These are phyloP conservation scores for Brettanomyces naardenensis DNA, from an alignment of 805 yeast genomes.

Conservation along the genomic window DNA sequence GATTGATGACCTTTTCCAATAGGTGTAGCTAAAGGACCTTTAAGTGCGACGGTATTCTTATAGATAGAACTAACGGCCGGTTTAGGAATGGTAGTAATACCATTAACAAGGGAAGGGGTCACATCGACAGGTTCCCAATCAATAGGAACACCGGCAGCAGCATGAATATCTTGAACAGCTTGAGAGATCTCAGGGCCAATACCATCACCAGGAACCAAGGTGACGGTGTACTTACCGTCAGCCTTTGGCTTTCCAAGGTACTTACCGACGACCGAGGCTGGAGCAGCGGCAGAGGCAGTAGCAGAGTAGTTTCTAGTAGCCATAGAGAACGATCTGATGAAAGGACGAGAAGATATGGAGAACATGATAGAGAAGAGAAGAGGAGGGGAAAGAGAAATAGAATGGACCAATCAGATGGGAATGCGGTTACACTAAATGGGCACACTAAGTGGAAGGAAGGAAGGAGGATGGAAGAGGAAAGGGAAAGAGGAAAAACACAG, in stretches of 20 bases:
- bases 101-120: constrained; percentile 84
- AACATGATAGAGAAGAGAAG: constrained; percentile 1
- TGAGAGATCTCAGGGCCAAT: constrained; percentile 93
- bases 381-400: not conserved
- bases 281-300: constrained; percentile 1
- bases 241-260: constrained; percentile 57
- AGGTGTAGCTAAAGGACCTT: constrained; percentile 98
- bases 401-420: too few relatives aligned
- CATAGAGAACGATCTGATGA: not conserved
- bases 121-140: constrained; percentile 98
- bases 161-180: constrained; percentile 86
- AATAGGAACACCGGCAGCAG: constrained; percentile 92
- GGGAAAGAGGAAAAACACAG: too few relatives aligned
- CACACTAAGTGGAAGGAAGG: too few relatives aligned
- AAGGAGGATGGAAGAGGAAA: too few relatives aligned
- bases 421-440: too few relatives aligned
- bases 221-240: constrained; percentile 85
- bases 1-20: constrained; percentile 98
- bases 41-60: constrained; percentile 88
- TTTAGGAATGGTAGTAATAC: constrained; percentile 88
- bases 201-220: constrained; percentile 98
- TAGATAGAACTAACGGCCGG: constrained; percentile 89
- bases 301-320: constrained; percentile 2
- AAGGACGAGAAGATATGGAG: not conserved
- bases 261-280: constrained; percentile 42